A percentile compares a stretch with the other conserved stretches of the same genome.
phyloP scores from a whole-genome alignment of 163 green algal genomes.

The Scenedesmus sp. region DNA sequence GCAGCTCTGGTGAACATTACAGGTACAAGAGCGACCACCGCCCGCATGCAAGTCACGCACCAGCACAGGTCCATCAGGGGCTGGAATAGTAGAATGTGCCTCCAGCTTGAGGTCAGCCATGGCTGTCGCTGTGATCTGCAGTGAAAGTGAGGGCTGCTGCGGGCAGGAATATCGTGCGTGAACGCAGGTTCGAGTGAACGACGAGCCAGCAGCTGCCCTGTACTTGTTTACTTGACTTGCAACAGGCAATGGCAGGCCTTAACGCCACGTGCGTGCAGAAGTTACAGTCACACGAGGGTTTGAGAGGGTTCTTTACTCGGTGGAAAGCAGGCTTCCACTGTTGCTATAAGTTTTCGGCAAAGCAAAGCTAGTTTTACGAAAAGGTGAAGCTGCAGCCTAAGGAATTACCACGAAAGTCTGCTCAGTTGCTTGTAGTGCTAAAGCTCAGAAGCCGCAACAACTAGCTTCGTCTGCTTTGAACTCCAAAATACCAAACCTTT shows the following conservation, averaged over 20 bases:
- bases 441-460: neutral
- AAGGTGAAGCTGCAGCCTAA: neutral
- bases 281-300: neutral
- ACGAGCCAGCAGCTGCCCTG: neutral
- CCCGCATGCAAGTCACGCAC: neutral
- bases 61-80: slow-evolving; percentile 74
- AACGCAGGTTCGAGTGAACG: neutral
- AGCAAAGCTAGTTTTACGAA: neutral
- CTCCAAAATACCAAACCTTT: neutral
- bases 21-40: neutral
- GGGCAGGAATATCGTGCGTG: neutral
- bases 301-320: neutral
- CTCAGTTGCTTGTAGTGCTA: neutral
- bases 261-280: neutral
- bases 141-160: neutral
- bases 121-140: neutral
- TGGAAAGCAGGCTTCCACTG: neutral
- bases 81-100: slow-evolving; percentile 79
- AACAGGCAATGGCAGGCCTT: neutral
- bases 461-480: neutral
- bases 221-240: neutral
- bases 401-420: neutral
- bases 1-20: neutral
- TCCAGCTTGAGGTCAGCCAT: slow-evolving; percentile 73
- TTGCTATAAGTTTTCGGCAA: neutral